phyloP scores from a whole-genome alignment of 805 yeast genomes.

The Jamesozyma jinghongensis region DNA sequence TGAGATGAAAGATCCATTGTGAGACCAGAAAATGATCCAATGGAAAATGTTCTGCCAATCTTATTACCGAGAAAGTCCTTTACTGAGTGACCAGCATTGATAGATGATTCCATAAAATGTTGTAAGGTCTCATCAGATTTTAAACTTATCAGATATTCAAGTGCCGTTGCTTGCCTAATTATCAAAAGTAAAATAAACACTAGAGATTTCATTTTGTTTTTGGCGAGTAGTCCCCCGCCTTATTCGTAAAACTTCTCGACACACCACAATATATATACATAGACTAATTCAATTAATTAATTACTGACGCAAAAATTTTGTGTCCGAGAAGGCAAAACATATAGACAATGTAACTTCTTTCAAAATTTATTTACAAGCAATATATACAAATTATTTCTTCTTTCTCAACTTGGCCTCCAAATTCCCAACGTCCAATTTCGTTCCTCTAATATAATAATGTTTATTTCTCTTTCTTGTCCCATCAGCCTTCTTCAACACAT shows the following conservation, averaged over 20 bases:
- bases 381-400: slow-evolving; percentile 11
- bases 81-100: slow-evolving; percentile 20
- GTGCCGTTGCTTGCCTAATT: slow-evolving; percentile 4
- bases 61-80: slow-evolving; percentile 39
- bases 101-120: slow-evolving; percentile 38
- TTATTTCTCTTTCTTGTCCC: slow-evolving; percentile 66
- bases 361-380: not conserved
- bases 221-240: too few species aligned
- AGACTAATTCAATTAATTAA: too few species aligned
- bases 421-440: slow-evolving; percentile 68
- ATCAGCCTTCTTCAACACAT: slow-evolving; percentile 57
- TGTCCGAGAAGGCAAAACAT: not conserved
- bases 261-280: too few species aligned
- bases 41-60: slow-evolving; percentile 45
- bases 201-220: too few species aligned
- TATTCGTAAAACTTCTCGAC: too few species aligned
- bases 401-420: slow-evolving; percentile 40
- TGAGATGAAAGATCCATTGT: slow-evolving; percentile 49
- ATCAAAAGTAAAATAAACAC: not conserved
- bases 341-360: not conserved
- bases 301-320: not conserved
- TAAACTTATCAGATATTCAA: slow-evolving; percentile 42
- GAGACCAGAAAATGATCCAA: slow-evolving; percentile 66
- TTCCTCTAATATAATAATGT: slow-evolving; percentile 81
- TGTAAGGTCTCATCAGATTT: slow-evolving; percentile 43